A percentile compares a stretch with the other conserved stretches of the same genome.
phyloP scores from a whole-genome alignment of 257 asterid species.

The Capsicum baccatum region DNA sequence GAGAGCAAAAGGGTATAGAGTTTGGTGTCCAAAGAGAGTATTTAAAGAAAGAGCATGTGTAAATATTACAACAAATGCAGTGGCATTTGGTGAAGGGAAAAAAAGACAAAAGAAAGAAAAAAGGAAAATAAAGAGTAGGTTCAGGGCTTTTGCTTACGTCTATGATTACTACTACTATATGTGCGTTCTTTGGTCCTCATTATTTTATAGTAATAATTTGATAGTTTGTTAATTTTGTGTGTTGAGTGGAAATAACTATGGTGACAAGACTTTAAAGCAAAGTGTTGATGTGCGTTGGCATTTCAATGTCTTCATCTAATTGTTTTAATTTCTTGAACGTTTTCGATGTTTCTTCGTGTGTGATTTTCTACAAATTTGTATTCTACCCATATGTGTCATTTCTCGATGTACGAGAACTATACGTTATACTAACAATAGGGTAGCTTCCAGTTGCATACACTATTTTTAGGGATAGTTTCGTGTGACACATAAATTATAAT shows the following conservation, averaged over 20 bases:
- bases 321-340: too few species aligned
- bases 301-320: constrained; percentile 27
- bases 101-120: not conserved
- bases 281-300: constrained; percentile 27
- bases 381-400: not conserved
- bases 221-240: not conserved
- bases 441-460: too few species aligned
- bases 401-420: not conserved
- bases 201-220: not conserved
- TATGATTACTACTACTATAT: not conserved
- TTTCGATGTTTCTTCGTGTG: not conserved
- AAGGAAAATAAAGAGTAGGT: constrained; percentile 20
- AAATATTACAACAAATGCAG: constrained; percentile 4
- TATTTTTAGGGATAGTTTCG: too few species aligned
- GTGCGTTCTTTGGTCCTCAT: not conserved
- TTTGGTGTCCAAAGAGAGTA: constrained; percentile 14
- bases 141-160: not conserved
- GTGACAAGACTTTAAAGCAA: constrained; percentile 28
- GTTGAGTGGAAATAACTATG: not conserved
- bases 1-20: constrained; percentile 13
- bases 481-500: too few species aligned
- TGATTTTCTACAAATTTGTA: not conserved
- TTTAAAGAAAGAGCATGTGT: constrained; percentile 26
- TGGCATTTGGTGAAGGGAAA: constrained; percentile 30
- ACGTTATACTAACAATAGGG: too few species aligned